A percentile compares a stretch with the other conserved stretches of the same genome.
These are phyloP conservation scores for Epicoccum nigrum DNA, from an alignment of 2,329 filamentous ascomycete species.

Conservation along the genomic window DNA sequence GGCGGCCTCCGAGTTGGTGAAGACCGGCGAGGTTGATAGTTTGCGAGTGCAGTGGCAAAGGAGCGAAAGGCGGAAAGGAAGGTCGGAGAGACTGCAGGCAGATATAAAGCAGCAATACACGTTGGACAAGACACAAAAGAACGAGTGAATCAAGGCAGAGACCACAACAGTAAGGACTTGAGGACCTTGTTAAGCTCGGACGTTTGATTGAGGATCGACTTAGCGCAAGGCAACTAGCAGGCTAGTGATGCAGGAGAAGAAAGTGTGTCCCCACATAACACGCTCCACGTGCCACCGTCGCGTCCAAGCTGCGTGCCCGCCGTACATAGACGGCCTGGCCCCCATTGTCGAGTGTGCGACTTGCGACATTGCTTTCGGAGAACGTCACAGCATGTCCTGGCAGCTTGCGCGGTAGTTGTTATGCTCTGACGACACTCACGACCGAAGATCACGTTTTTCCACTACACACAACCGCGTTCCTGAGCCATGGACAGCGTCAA, in stretches of 20 bases:
- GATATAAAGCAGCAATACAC: background rate
- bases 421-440: slow-evolving; percentile 14
- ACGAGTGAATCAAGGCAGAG: background rate
- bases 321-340: slow-evolving; percentile 16
- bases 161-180: background rate
- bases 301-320: slow-evolving; percentile 22
- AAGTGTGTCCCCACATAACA: slow-evolving; percentile 22
- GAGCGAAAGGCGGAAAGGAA: slow-evolving; percentile 3
- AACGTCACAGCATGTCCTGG: slow-evolving; percentile 13
- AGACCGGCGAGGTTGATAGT: slow-evolving; percentile 4
- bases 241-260: slow-evolving; percentile 14
- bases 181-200: slow-evolving; percentile 4
- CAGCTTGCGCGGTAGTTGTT: slow-evolving; percentile 17
- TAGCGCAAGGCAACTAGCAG: slow-evolving; percentile 8
- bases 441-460: background rate
- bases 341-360: slow-evolving; percentile 7
- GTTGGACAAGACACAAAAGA: slow-evolving; percentile 3
- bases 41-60: slow-evolving; percentile 18
- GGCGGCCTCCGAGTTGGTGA: slow-evolving; percentile 20
- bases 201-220: slow-evolving; percentile 13
- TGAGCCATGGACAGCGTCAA: slow-evolving; percentile 60
- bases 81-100: background rate
- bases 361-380: slow-evolving; percentile 10
- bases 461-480: slow-evolving; percentile 18
- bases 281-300: slow-evolving; percentile 32